These are phyloP conservation scores for Solanum boliviense DNA, from an alignment of 257 asterid species.

Conservation along the genomic window DNA sequence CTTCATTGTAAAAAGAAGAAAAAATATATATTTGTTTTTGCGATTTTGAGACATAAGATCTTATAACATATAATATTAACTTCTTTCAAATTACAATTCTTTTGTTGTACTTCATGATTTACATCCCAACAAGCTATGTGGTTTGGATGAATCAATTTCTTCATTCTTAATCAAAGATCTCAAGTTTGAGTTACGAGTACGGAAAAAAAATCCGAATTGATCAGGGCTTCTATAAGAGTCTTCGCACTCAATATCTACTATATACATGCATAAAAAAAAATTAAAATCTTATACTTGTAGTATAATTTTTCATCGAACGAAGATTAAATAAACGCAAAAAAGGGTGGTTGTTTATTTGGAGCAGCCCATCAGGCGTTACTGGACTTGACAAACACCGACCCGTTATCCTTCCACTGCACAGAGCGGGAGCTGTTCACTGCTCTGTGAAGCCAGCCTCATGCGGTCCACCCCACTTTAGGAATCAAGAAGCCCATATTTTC, in stretches of 20 bases:
- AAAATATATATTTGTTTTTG: too few relatives aligned
- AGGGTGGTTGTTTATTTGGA: not conserved
- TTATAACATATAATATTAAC: not conserved
- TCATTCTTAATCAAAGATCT: too few relatives aligned
- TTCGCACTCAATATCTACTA: too few relatives aligned
- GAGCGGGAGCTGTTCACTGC: not conserved
- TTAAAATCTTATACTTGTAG: too few relatives aligned
- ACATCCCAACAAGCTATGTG: not conserved
- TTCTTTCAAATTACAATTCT: not conserved
- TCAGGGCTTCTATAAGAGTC: too few relatives aligned
- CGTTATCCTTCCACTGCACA: not conserved
- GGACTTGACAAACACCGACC: not conserved
- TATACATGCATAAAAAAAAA: too few relatives aligned
- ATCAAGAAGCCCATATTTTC: not conserved
- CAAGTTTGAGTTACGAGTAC: accelerated
- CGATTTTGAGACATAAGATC: not conserved
- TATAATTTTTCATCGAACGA: too few relatives aligned
- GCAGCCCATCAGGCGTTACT: not conserved
- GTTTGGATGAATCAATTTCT: too few relatives aligned
- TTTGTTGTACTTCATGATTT: not conserved
- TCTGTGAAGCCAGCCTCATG: not conserved
- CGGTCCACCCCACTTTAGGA: not conserved
- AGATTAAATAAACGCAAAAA: too few relatives aligned
- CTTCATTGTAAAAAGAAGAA: not conserved
- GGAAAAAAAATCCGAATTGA: too few relatives aligned